Evolutionary conservation across 2,329 filamentous ascomycete species (phyloP).

Genomic region (Alternaria triticimaculans): DNA sequence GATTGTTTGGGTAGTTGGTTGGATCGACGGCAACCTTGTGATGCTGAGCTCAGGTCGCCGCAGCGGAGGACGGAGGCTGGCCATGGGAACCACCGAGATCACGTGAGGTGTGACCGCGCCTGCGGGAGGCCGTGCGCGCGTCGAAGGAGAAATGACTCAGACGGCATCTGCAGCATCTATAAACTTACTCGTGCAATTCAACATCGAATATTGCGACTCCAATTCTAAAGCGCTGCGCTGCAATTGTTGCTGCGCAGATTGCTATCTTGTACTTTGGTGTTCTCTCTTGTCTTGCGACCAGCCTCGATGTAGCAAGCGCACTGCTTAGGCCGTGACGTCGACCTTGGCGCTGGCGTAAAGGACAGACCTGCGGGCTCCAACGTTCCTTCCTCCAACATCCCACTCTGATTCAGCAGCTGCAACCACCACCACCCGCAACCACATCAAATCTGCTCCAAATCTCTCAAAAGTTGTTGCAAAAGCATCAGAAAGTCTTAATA

Average conservation of each 20-base stretch:
- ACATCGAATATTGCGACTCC: not conserved
- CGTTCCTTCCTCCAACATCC: slow-evolving; percentile 23
- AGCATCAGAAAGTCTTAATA: not conserved
- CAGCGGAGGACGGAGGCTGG: slow-evolving; percentile 29
- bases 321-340: not conserved
- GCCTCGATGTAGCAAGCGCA: not conserved
- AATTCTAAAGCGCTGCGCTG: not conserved
- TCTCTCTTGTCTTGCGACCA: not conserved
- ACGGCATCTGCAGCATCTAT: not conserved
- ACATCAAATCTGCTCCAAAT: slow-evolving; percentile 6
- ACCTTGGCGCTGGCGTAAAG: slow-evolving; percentile 10
- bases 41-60: slow-evolving; percentile 30
- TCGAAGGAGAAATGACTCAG: slow-evolving; percentile 6
- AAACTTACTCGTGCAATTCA: slow-evolving; percentile 1
- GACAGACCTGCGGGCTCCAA: slow-evolving; percentile 10
- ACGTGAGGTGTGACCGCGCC: not conserved
- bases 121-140: slow-evolving; percentile 12
- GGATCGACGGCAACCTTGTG: slow-evolving; percentile 21
- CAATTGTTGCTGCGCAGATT: not conserved
- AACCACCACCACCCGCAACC: slow-evolving; percentile 13
- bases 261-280: not conserved
- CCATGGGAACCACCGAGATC: slow-evolving; percentile 12
- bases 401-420: slow-evolving; percentile 22
- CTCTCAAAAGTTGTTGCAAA: slow-evolving; percentile 1
- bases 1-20: slow-evolving; percentile 12